Evolutionary conservation across 1,139 yeast genomes (phyloP), one percentile per base, ranked within the genome.

Genomic region (Pichia sp.): DNA sequence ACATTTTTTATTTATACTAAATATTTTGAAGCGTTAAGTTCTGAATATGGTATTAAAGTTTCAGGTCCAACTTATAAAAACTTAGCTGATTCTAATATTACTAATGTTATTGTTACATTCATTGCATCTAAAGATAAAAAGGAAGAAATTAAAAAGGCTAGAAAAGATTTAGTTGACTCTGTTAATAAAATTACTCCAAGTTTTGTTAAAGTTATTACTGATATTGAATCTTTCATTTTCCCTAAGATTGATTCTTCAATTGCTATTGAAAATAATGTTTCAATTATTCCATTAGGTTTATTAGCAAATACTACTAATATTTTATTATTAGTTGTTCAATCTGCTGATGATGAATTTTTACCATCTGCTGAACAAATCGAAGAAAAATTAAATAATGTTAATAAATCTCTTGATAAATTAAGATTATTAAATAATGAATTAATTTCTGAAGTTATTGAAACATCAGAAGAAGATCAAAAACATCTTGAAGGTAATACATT

Each of bases 151-250:
- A 72, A 74, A 54, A 53, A 60, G 12, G 80, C 80, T 31, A 86
- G 90, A 65, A 80, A 78, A 58, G 76, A 77, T 20, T 70, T 92
- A 51, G 87, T 92, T 48, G 70, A 77, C 29, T 68, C 74, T 29
- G 96, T 92, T 44, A 89, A 87, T 66, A 69, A 71, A 44, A 73
- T 82, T 49, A 70, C 87, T 24, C 96, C 97, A 37, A 73, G 75
- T 41, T 77, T 78, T 47, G 74, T 86, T 37, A 67, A 70, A 53
- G 69, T 69, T 9, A 67, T 87, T 43, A 63, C 68, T 22, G 96
- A 86, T 56, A 74, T 92, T 54, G 89, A 86, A 58, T 69, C 76
- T 12, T 82, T 85, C 60, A 78, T 89, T 51, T 69, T 77, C 51
- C 66, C 68, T 38, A 76, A 74, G 55, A 74, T 80, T 25, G 71